Conservation (phyloP, 192 early-diverging fungal genomes). For the Gonapodya sp. region DNA sequence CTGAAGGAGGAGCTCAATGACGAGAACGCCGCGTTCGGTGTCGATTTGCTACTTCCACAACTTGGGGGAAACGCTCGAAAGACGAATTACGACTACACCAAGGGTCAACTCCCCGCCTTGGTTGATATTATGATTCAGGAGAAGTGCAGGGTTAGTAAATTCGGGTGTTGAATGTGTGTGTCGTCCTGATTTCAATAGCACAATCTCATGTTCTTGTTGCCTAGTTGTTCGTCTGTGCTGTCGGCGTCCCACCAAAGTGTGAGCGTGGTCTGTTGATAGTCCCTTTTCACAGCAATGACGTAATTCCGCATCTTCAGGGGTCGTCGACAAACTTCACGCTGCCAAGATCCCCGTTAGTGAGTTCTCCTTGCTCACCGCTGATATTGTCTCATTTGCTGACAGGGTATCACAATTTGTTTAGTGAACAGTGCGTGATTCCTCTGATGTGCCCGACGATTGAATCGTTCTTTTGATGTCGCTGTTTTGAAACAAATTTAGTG, state of each 20-base stretch:
- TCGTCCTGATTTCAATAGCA: too few relatives aligned
- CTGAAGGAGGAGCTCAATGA: constrained; percentile 21
- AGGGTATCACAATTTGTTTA: too few relatives aligned
- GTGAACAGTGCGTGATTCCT: constrained; percentile 33
- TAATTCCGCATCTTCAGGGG: constrained; percentile 16
- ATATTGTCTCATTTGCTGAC: too few relatives aligned
- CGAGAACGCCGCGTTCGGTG: constrained; percentile 29
- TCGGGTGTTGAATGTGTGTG: too few relatives aligned
- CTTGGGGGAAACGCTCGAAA: constrained; percentile 33
- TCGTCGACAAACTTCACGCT: constrained; percentile 34
- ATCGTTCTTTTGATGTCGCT: too few relatives aligned
- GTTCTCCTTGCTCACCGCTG: too few relatives aligned
- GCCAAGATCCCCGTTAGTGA: constrained; percentile 26
- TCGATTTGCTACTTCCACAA: constrained; percentile 35
- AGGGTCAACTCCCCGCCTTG: constrained; percentile 35
- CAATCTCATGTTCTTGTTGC: neutral
- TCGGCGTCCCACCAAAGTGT: constrained; percentile 31
- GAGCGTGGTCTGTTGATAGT: neutral
- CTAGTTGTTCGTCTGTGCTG: constrained; percentile 32
- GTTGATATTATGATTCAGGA: constrained; percentile 32
- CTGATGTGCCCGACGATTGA: too few relatives aligned
- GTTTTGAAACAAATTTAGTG: neutral
- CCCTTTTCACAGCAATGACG: neutral
- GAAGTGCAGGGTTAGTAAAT: constrained; percentile 17
- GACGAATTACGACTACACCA: constrained; percentile 39